A percentile compares a stretch with the other conserved stretches of the same genome.
Evolutionary conservation across 2,329 filamentous ascomycete genomes (phyloP).

Genomic region (Dactylellina parvicollis): DNA sequence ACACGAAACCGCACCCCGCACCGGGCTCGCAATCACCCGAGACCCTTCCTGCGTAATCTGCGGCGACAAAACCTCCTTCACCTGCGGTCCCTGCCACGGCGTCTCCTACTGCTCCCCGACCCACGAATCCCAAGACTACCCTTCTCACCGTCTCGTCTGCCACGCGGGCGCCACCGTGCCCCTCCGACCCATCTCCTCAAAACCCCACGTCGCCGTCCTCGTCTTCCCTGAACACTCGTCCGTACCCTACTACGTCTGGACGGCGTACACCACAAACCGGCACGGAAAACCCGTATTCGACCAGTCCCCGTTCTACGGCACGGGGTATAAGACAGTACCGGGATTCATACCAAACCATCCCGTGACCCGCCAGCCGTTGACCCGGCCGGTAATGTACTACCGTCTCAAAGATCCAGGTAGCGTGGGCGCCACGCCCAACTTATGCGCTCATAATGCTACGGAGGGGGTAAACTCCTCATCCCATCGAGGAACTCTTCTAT

Average conservation of each 20-base stretch:
- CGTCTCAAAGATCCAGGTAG: background rate
- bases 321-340: background rate
- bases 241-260: constrained; percentile 33
- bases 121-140: constrained; percentile 22
- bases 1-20: background rate
- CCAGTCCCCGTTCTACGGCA: constrained; percentile 16
- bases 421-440: background rate
- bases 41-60: constrained; percentile 31
- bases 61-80: constrained; percentile 2
- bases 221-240: constrained; percentile 31
- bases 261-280: constrained; percentile 7
- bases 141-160: constrained; percentile 21
- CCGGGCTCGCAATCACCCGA: background rate
- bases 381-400: constrained; percentile 14
- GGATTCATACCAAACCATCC: constrained; percentile 23
- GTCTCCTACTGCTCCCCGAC: constrained; percentile 24
- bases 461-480: background rate
- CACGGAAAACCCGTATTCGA: constrained; percentile 31
- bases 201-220: constrained; percentile 4
- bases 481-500: constrained; percentile 1
- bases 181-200: background rate
- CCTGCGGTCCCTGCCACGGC: constrained; percentile 22
- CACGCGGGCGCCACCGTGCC: background rate
- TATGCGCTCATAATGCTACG: constrained; percentile 31
- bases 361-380: constrained; percentile 10